Evolutionary conservation across 768 basidiomycete species (phyloP).

Genomic region (Rhizopogon vinicolor): DNA sequence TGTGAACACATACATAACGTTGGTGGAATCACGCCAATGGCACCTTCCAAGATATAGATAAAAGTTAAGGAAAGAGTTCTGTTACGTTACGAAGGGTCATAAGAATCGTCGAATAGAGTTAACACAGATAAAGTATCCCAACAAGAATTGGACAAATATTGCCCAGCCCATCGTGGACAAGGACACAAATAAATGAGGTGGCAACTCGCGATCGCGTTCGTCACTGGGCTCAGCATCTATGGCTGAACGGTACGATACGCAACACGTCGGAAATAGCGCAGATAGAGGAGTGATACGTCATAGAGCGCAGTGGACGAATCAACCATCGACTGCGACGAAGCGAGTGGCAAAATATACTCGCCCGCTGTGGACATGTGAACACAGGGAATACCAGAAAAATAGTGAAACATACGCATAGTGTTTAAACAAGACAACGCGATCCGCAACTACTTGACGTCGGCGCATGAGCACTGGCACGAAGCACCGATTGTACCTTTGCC

Average conservation of each 20-base stretch:
- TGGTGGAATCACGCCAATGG: constrained; percentile 1
- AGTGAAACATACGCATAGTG: constrained; percentile 23
- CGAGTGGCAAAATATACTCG: constrained; percentile 32
- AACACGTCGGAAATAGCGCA: constrained; percentile 44
- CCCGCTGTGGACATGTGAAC: constrained; percentile 16
- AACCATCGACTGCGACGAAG: constrained; percentile 36
- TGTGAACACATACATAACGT: background rate
- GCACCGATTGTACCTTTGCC: constrained; percentile 65
- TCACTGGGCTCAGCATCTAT: constrained; percentile 46
- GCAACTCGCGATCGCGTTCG: constrained; percentile 58
- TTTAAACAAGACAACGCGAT: constrained; percentile 7
- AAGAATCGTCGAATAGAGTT: background rate
- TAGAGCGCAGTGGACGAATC: constrained; percentile 28
- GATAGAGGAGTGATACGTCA: constrained; percentile 27
- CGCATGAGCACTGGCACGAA: constrained; percentile 53
- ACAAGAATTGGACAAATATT: background rate
- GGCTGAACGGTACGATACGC: constrained; percentile 58
- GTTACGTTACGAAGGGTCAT: background rate
- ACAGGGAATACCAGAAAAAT: background rate
- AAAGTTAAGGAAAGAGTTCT: background rate
- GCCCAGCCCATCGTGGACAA: background rate
- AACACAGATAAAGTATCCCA: constrained; percentile 1
- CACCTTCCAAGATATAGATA: background rate
- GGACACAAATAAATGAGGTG: constrained; percentile 3
- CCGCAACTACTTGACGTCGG: constrained; percentile 52